phyloP scores from a whole-genome alignment of 768 basidiomycete species.

The Calocybe indica region DNA sequence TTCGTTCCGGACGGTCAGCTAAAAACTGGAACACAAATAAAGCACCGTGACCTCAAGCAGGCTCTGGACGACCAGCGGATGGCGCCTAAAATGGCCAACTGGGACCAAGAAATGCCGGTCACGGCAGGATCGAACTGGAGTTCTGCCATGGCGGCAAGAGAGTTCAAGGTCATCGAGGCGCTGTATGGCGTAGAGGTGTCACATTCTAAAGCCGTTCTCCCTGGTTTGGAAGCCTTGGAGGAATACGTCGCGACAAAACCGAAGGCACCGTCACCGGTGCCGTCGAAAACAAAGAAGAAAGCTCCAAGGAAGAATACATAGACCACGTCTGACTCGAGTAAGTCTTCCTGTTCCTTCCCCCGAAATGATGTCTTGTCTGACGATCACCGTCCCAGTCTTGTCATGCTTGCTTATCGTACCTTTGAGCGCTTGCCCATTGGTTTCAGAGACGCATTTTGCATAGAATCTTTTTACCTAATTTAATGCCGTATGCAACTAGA shows the following conservation, averaged over 20 bases:
- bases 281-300: constrained; percentile 1
- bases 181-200: constrained; percentile 42
- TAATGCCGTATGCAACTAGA: no score
- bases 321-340: neutral
- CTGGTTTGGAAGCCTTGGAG: constrained; percentile 42
- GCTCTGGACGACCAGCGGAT: constrained; percentile 17
- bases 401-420: no score
- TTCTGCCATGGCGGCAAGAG: constrained; percentile 21
- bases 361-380: no score
- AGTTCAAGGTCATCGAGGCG: constrained; percentile 41
- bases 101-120: constrained; percentile 18
- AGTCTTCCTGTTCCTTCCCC: no score
- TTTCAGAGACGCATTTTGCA: no score
- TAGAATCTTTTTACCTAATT: no score
- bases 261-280: neutral
- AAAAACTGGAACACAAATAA: constrained; percentile 6
- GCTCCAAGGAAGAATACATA: neutral
- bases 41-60: constrained; percentile 7
- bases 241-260: constrained; percentile 22
- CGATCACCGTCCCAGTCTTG: no score
- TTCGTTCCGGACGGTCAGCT: constrained; percentile 29
- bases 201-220: constrained; percentile 19
- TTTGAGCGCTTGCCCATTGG: no score
- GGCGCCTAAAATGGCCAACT: constrained; percentile 33
- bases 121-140: constrained; percentile 19